Conservation (phyloP, 176 grass and related monocot species). For the Chrysopogon serrulatus region DNA sequence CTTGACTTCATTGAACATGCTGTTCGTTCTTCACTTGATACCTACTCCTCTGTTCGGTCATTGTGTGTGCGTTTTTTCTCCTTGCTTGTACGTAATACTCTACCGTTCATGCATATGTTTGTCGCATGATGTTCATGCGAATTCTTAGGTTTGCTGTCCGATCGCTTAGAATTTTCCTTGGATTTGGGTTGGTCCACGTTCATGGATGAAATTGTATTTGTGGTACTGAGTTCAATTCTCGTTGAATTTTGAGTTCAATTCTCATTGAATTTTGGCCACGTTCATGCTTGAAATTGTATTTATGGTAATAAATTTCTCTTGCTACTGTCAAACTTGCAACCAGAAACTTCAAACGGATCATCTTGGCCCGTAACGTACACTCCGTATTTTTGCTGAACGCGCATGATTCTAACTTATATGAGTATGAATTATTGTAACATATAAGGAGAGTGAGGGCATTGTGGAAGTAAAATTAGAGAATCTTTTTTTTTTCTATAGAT, state of each 20-base stretch:
- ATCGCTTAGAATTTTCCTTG: not conserved
- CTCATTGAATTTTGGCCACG: not conserved
- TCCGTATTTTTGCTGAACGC: no score
- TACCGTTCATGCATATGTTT: not conserved
- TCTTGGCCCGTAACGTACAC: no score
- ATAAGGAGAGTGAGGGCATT: no score
- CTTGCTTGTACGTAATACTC: not conserved
- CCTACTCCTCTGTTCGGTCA: not conserved
- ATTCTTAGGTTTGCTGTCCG: not conserved
- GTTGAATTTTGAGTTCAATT: not conserved
- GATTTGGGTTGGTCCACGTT: not conserved
- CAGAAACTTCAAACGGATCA: not conserved
- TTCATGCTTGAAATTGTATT: not conserved
- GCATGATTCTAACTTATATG: no score
- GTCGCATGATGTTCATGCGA: not conserved
- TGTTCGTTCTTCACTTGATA: not conserved
- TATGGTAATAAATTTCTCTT: not conserved
- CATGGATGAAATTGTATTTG: not conserved
- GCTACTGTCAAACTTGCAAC: not conserved
- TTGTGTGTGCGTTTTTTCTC: not conserved
- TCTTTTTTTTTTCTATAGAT: no score
- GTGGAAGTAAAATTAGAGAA: no score
- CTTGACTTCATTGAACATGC: no score
- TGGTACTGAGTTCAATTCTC: not conserved
- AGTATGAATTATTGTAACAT: no score